phyloP scores from a whole-genome alignment of 306 rosid species.

The Rosa rugosa region DNA sequence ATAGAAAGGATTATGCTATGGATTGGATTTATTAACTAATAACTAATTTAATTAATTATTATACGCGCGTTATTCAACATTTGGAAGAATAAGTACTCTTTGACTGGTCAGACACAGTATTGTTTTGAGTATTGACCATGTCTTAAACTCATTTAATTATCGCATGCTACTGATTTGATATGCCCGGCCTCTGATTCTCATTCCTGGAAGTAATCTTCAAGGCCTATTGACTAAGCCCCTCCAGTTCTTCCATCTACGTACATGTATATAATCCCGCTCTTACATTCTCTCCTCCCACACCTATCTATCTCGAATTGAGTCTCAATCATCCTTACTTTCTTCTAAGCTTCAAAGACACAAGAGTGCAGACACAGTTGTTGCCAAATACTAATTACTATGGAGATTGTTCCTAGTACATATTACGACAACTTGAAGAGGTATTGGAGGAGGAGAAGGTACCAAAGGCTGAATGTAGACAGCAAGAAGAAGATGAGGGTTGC shows the following conservation, averaged over 20 bases:
- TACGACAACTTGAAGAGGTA: conserved; percentile 35
- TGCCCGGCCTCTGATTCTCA: neutral
- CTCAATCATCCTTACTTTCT: neutral
- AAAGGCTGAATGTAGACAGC: conserved; percentile 21
- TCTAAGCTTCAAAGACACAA: neutral
- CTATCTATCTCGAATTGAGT: neutral
- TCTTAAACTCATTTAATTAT: neutral
- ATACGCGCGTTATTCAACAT: neutral
- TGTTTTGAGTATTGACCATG: neutral
- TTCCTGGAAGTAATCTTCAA: neutral
- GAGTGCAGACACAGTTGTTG: neutral
- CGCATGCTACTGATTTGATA: too few relatives aligned
- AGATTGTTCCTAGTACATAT: conserved; percentile 19
- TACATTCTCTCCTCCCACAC: neutral
- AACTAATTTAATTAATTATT: neutral
- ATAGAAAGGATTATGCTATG: neutral
- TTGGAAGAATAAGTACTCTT: neutral
- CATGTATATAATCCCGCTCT: neutral
- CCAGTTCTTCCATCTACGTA: neutral
- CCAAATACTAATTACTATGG: conserved; percentile 15
- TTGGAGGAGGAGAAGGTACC: conserved; percentile 44
- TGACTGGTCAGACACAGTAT: neutral
- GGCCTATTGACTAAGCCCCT: neutral
- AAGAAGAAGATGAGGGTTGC: conserved; percentile 31
- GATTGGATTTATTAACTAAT: neutral